Evolutionary conservation across 2,329 filamentous ascomycete genomes (phyloP).

Genomic region (Purpureocillium lavendulum): DNA sequence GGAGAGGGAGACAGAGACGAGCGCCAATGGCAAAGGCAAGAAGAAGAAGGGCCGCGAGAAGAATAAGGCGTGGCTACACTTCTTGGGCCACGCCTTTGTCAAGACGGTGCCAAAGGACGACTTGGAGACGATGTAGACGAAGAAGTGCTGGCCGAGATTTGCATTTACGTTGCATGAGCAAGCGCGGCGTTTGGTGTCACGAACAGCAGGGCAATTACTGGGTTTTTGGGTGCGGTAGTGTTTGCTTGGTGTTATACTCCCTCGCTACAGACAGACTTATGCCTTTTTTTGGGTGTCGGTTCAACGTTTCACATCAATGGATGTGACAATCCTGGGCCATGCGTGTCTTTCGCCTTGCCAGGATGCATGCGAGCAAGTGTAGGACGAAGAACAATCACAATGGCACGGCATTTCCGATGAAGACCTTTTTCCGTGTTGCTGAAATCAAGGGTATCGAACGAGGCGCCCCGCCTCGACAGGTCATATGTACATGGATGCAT

Average conservation of each 20-base stretch:
- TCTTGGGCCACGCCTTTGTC: slow-evolving; percentile 72
- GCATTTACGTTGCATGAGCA: not conserved
- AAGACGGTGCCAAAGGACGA: slow-evolving; percentile 60
- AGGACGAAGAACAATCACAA: too few relatives aligned
- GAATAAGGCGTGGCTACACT: slow-evolving; percentile 69
- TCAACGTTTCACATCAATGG: too few relatives aligned
- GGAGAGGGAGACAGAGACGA: slow-evolving; percentile 14
- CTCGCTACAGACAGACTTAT: too few relatives aligned
- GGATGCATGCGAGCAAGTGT: too few relatives aligned
- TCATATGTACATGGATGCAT: not conserved
- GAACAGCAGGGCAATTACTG: not conserved
- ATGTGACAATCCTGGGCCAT: too few relatives aligned
- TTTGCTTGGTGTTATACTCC: too few relatives aligned
- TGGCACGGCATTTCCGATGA: too few relatives aligned
- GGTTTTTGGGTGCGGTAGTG: too few relatives aligned
- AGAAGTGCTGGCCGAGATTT: not conserved
- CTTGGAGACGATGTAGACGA: slow-evolving; percentile 38
- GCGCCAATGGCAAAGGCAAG: slow-evolving; percentile 32
- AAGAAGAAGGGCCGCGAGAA: slow-evolving; percentile 44
- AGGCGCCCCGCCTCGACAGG: not conserved
- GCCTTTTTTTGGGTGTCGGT: too few relatives aligned
- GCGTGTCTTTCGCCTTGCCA: too few relatives aligned
- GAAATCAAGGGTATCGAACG: not conserved
- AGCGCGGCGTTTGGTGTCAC: not conserved
- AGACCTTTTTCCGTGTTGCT: too few relatives aligned